phyloP scores from a whole-genome alignment of 164 flowering plant species.

The Nymphaea colorata region DNA sequence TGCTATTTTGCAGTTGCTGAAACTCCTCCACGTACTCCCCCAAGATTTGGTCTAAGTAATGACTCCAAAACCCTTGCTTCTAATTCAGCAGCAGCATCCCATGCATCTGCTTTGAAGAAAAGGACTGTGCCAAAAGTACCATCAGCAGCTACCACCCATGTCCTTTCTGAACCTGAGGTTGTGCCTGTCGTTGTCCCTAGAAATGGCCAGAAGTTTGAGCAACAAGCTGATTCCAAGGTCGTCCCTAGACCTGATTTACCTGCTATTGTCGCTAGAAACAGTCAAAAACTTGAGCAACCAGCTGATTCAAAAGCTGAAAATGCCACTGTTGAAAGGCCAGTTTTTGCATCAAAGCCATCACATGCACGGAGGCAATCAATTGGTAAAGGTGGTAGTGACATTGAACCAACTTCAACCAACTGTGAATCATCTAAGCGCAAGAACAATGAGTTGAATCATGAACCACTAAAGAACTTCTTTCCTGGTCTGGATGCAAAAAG shows the following conservation, averaged over 20 bases:
- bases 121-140: slow-evolving; percentile 29
- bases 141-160: slow-evolving; percentile 31
- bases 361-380: slow-evolving; percentile 41
- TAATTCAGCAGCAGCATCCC: slow-evolving; percentile 27
- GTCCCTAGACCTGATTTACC: too few species aligned
- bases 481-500: slow-evolving; percentile 16
- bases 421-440: slow-evolving; percentile 27
- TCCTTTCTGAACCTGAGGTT: slow-evolving; percentile 50
- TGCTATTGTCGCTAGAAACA: too few species aligned
- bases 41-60: slow-evolving; percentile 33
- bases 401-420: slow-evolving; percentile 18
- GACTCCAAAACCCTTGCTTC: slow-evolving; percentile 27
- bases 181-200: slow-evolving; percentile 53
- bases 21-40: slow-evolving; percentile 73
- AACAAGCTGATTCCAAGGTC: too few species aligned
- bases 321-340: slow-evolving; percentile 31
- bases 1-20: slow-evolving; percentile 39
- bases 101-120: slow-evolving; percentile 36
- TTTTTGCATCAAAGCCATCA: slow-evolving; percentile 33
- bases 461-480: slow-evolving; percentile 25
- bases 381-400: slow-evolving; percentile 46
- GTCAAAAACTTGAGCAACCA: too few species aligned
- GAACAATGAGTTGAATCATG: slow-evolving; percentile 26
- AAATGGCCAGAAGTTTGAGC: background rate
- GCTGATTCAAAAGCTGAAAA: slow-evolving; percentile 56